Evolutionary conservation across 129 eudicot genomes (phyloP), one percentile per base, ranked within the genome.

Genomic region (Lactuca sativa): DNA sequence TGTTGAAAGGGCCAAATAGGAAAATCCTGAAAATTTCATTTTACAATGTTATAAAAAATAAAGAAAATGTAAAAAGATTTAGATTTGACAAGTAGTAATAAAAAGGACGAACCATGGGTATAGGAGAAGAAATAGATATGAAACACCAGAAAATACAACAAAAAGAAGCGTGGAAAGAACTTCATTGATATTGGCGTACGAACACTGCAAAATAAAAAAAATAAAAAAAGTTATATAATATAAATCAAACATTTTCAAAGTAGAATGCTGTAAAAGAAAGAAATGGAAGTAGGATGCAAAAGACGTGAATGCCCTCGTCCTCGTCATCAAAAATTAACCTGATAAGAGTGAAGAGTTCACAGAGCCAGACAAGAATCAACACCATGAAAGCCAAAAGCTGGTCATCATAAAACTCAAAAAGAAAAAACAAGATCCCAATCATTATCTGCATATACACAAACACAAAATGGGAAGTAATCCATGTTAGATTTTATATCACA

Each of bases 381-480:
- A 90, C 99, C 99, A 95, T 95, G 85, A 95, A 95, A 76, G 99
- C 99, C 85, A 95, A 74, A 47, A 95, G 87, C 80, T 95, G 99
- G 67, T 90, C 97, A 33, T 95, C 99, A 71, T 95, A 95, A 67
- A 95, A 95, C 82, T 95, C 99, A 47, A 95, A 95, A 67, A 95
- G 89, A 38, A 90, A 95, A 77, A 95, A 95, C 51, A 95, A 84
- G 74, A 90, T 95, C 14, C 99, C 99, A 56, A 95, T 95, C 99
- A 95, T 95, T 54, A 95, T 95, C 99, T 95, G 97, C 86, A 82
- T 9, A 70, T 6, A 62, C 7, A 9, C 86, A 82, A 12, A 70
- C 9, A 62, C 7, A 9, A 70, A 72, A 49, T 6, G 52, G 6
- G 34, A 34, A 69, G 18, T 1, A 34, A 13, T 72, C 37, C 52